Percentiles rank a stretch among this genome's conserved stretches.
These are phyloP conservation scores for Arthonia radiata DNA, from an alignment of 495 filamentous ascomycete genomes.

Conservation along the genomic window DNA sequence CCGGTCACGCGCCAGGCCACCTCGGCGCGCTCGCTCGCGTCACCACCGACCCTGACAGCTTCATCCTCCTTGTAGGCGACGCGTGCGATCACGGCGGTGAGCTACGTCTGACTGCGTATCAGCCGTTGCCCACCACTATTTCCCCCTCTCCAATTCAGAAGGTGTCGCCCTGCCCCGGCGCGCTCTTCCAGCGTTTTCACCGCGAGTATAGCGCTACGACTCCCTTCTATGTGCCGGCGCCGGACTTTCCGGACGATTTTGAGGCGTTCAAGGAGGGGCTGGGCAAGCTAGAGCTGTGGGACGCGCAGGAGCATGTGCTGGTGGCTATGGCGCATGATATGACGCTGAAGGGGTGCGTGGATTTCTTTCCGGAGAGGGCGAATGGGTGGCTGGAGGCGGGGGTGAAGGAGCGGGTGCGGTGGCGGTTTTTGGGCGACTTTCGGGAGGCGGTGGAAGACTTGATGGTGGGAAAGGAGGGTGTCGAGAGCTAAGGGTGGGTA, in stretches of 20 bases:
- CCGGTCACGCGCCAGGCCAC: constrained; percentile 23
- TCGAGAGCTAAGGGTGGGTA: no score
- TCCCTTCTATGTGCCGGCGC: constrained; percentile 14
- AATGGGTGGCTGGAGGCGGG: constrained; percentile 26
- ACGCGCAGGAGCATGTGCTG: constrained; percentile 25
- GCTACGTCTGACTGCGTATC: constrained; percentile 24
- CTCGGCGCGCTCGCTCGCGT: constrained; percentile 16
- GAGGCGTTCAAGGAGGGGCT: constrained; percentile 15
- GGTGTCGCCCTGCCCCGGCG: constrained; percentile 18
- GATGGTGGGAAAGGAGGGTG: no score
- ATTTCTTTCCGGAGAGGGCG: constrained; percentile 23
- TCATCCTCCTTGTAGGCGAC: constrained; percentile 32
- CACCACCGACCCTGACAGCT: constrained; percentile 13
- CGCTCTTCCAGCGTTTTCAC: constrained; percentile 14
- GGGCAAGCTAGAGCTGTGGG: constrained; percentile 19
- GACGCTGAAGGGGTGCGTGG: constrained; percentile 18
- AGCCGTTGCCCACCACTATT: constrained; percentile 21
- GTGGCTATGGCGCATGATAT: constrained; percentile 29
- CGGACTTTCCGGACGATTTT: constrained; percentile 8
- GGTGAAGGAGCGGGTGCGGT: constrained; percentile 22
- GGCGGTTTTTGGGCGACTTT: constrained; percentile 33
- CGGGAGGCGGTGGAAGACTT: constrained; percentile 7
- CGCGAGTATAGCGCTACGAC: constrained; percentile 7
- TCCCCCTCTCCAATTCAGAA: constrained; percentile 9
- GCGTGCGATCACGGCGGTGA: constrained; percentile 25